Evolutionary conservation across 352 stramenopile genomes (phyloP).

Genomic region (Albugo candida): DNA sequence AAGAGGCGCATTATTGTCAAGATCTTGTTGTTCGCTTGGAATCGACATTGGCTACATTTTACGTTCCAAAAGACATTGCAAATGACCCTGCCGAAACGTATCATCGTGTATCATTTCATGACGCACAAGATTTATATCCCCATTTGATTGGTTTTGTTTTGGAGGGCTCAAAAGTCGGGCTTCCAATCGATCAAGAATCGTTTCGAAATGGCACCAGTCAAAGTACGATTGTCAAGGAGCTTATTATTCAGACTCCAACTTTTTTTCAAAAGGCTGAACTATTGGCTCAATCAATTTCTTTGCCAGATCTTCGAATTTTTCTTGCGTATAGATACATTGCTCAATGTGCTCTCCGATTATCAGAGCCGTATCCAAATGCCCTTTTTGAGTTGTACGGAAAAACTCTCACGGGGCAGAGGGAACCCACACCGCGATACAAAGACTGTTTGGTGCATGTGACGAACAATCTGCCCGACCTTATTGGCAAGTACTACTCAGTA

Average conservation of each 20-base stretch:
- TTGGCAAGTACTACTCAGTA: slow-evolving; percentile 83
- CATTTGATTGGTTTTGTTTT: slow-evolving; percentile 32
- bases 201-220: no score
- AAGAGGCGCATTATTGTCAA: slow-evolving; percentile 13
- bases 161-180: slow-evolving; percentile 18
- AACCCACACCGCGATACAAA: slow-evolving; percentile 80
- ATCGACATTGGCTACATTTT: slow-evolving; percentile 47
- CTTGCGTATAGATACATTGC: slow-evolving; percentile 36
- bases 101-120: slow-evolving; percentile 66
- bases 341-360: slow-evolving; percentile 16
- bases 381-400: slow-evolving; percentile 80
- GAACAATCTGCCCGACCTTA: slow-evolving; percentile 27
- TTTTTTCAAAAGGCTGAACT: slow-evolving; percentile 34
- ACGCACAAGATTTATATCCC: slow-evolving; percentile 25
- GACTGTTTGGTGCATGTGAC: slow-evolving; percentile 49
- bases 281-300: slow-evolving; percentile 13
- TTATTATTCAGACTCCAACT: slow-evolving; percentile 37
- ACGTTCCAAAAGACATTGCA: slow-evolving; percentile 79
- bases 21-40: slow-evolving; percentile 75
- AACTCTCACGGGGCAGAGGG: slow-evolving; percentile 59
- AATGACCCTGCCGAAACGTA: slow-evolving; percentile 79
- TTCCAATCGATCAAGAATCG: slow-evolving; percentile 4
- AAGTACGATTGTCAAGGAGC: neutral
- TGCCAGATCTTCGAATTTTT: slow-evolving; percentile 27
- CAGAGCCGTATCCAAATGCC: slow-evolving; percentile 66